Conservation (phyloP, 108 stramenopile genomes). For the Pseudonitzschia multiseries region DNA sequence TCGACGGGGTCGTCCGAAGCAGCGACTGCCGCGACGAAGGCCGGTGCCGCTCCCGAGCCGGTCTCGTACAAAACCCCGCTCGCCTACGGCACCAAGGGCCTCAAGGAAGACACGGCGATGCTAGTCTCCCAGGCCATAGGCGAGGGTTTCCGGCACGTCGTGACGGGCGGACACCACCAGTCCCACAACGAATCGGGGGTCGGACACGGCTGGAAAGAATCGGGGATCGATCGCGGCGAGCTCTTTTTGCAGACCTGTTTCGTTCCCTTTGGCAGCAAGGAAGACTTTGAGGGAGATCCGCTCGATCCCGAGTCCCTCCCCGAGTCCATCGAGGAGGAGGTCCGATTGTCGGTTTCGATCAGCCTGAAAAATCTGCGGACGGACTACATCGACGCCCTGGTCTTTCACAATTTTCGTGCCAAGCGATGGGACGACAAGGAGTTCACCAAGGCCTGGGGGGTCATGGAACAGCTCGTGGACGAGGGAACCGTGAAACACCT, state of each 20-base stretch:
- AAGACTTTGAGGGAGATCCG: background rate
- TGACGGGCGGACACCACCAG: constrained; percentile 38
- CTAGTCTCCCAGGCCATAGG: constrained; percentile 35
- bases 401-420: constrained; percentile 51
- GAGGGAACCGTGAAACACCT: constrained; percentile 34
- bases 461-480: constrained; percentile 41
- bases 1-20: no score
- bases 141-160: constrained; percentile 45
- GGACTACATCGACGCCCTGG: constrained; percentile 38
- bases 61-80: background rate
- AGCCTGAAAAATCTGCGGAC: constrained; percentile 40
- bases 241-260: constrained; percentile 47
- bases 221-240: constrained; percentile 34
- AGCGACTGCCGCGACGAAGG: no score
- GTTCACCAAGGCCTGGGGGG: constrained; percentile 38
- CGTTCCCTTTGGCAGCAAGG: constrained; percentile 22
- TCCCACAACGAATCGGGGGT: constrained; percentile 48
- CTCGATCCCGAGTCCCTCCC: background rate
- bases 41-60: background rate
- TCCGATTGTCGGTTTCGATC: constrained; percentile 32
- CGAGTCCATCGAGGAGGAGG: constrained; percentile 39
- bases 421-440: constrained; percentile 35
- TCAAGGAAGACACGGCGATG: constrained; percentile 28
- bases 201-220: constrained; percentile 36
- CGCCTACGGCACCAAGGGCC: constrained; percentile 10